Base-by-base conservation (phyloP, 2,329 filamentous ascomycete genomes). In the Diaporthe sp. region DNA sequence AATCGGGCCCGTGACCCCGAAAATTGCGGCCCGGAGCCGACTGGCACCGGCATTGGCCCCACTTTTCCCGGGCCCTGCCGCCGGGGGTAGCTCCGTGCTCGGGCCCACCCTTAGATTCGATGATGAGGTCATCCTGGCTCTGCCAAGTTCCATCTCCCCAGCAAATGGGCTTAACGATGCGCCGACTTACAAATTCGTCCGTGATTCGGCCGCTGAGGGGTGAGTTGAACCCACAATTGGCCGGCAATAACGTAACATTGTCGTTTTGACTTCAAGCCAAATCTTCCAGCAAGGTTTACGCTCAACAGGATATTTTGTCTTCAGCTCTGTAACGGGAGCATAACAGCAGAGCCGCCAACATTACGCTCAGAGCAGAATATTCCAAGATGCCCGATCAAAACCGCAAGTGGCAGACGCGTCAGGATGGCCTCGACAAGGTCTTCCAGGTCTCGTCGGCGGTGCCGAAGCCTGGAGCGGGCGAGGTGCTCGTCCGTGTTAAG, bases 371-470 rank as follows among this genome's bases (percentile, higher is more conserved):
- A 15, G n/a, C 28, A 47, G 4, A 5, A 42, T 12, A 3, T 9
- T 35, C n/a, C n/a, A 54, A 35, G 22, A 76, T 76, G 74, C 35
- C 74, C n/a, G 54, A 61, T 22, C 55, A 61, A 13, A 76, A 76
- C 19, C 74, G 74, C 28, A 87, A 90, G 82, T 92, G 90, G 90
- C 83, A 86, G 22, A 89, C 88, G 2, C 82, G 82, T 55, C 87
- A 91, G 77, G 84, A 90, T 78, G 90, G 90, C 13, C 78, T 92
- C 30, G 88, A 90, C 67, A 88, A 89, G 75, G 84, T 92, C 38
- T 80, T 82, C 66, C 80, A 86, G 35, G 80, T 81, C 1, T 84
- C 87, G 47, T 85, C 80, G 5, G 81, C 87, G 2, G 82, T 90
- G 74, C 89, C 88, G 0, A 77, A 79, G 0, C 87, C 89, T 0